phyloP scores from a whole-genome alignment of 163 green algal genomes.

The Prototheca wickerhamii region DNA sequence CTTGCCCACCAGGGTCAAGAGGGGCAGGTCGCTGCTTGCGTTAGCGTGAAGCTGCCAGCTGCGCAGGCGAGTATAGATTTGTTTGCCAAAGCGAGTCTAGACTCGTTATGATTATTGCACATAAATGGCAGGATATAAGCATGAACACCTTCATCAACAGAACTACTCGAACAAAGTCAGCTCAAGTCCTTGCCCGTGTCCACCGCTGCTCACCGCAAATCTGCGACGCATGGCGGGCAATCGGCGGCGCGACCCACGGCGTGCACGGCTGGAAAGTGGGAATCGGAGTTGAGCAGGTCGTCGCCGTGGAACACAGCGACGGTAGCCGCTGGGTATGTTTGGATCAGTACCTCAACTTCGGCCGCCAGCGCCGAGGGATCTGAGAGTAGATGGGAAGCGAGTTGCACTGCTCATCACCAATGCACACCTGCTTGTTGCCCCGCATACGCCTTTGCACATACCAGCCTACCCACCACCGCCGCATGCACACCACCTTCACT shows the following conservation, averaged over 20 bases:
- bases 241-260: conserved; percentile 46
- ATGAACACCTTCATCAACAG: too few relatives aligned
- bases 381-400: background rate
- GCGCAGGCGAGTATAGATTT: background rate
- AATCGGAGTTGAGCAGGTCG: conserved; percentile 40
- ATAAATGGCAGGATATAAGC: background rate
- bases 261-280: conserved; percentile 41
- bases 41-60: background rate
- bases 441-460: too few relatives aligned
- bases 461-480: background rate
- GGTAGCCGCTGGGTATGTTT: conserved; percentile 11
- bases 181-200: background rate
- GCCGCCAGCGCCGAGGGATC: conserved; percentile 24
- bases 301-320: conserved; percentile 31
- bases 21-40: conserved; percentile 8
- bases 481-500: background rate
- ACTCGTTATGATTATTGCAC: background rate
- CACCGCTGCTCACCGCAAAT: conserved; percentile 18
- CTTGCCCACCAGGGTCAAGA: conserved; percentile 52
- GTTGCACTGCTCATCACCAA: too few relatives aligned
- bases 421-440: too few relatives aligned
- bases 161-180: too few relatives aligned
- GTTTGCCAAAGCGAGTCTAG: background rate
- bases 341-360: conserved; percentile 40
- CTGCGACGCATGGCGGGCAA: conserved; percentile 22